Evolutionary conservation across 2,329 filamentous ascomycete genomes (phyloP), one percentile per base, ranked within the genome.

Genomic region (Aspergillus quadricinctus): DNA sequence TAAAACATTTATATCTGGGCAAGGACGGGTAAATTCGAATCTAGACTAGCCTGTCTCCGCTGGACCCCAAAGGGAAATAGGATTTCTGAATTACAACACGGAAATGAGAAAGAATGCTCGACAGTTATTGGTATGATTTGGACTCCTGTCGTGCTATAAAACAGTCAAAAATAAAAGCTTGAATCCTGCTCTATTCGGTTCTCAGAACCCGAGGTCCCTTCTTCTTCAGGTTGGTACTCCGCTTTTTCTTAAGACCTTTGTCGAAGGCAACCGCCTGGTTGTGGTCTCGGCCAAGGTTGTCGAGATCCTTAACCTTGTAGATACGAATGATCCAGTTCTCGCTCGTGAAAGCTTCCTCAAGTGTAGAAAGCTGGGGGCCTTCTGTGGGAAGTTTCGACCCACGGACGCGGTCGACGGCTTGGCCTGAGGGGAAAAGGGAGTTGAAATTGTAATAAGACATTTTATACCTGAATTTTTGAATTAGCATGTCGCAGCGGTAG

Each of bases 301-400:
- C 94, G 57, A 97, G 86, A 68, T 96, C 92, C 81, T 99, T 99
- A 78, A 99, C 94, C 83, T 99, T 99, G 83, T 97, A 99, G 71
- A 99, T 97, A 62, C 94, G 85, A 72, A 99, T 97, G 75, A 99
- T 99, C 94, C 94, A 99, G 83, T 99, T 99, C 81, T 99, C 94
- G 70, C 91, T 96, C 54, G 95, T 99, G 75, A 96, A 99, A 9
- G 94, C 94, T 78, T 99, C 94, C 73, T 99, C 94, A 49, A 99
- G 77, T 4, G 88, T 94, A 76, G 88, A 91, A 57, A 99, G 87
- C 59, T 89, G 84, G 8, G 94, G 94, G 1, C 90, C 88, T 64
- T 92, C 83, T 11, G 90, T 85, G n/a, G 94, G 95, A 52, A 97
- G 79, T 58, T 84, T 85, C 40, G 84, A 83, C 63, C 87, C 86